Evolutionary conservation across 306 rosid genomes (phyloP).

Genomic region (Glycine tomentella): DNA sequence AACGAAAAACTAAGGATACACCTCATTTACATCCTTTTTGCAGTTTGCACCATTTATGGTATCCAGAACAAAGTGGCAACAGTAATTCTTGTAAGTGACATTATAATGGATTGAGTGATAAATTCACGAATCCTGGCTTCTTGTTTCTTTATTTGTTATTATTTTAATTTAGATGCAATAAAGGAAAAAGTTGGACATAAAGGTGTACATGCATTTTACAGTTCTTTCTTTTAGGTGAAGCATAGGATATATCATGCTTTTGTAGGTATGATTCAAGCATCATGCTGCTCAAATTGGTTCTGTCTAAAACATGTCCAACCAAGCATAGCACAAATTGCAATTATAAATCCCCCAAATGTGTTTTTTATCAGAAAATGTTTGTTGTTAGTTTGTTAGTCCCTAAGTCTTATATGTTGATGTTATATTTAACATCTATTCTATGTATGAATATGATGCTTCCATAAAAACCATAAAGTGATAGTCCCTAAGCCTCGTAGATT

Average conservation of each 20-base stretch:
- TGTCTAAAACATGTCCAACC: slow-evolving; percentile 27
- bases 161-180: slow-evolving; percentile 12
- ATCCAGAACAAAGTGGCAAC: slow-evolving; percentile 12
- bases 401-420: neutral
- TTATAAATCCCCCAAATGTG: slow-evolving; percentile 8
- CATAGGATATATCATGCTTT: slow-evolving; percentile 32
- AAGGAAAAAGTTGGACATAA: neutral
- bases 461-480: slow-evolving; percentile 1
- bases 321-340: slow-evolving; percentile 26
- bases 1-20: slow-evolving; percentile 36
- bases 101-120: slow-evolving; percentile 8
- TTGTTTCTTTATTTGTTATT: slow-evolving; percentile 22
- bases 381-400: too few relatives aligned
- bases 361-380: too few relatives aligned
- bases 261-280: slow-evolving; percentile 28
- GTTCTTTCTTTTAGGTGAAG: slow-evolving; percentile 23
- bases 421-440: slow-evolving; percentile 12
- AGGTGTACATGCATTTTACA: slow-evolving; percentile 26
- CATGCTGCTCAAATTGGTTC: slow-evolving; percentile 27
- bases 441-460: slow-evolving; percentile 24
- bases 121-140: neutral
- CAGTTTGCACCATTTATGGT: neutral
- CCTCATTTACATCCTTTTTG: neutral
- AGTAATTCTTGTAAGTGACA: slow-evolving; percentile 6
- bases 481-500: slow-evolving; percentile 18